Evolutionary conservation across 2,329 filamentous ascomycete genomes (phyloP).

Genomic region (Hysterium pulicare): DNA sequence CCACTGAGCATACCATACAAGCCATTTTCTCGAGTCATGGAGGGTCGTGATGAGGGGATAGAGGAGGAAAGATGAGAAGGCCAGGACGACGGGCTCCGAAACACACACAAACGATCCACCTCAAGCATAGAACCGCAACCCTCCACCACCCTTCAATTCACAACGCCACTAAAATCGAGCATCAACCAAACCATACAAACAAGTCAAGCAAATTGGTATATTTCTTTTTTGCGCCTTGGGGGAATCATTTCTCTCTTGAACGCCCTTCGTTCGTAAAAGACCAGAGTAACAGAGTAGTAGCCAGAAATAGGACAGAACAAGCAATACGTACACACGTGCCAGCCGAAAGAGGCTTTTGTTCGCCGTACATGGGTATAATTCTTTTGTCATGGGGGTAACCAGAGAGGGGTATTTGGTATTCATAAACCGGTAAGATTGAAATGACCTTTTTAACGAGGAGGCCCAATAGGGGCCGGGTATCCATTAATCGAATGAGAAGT

Average conservation of each 20-base stretch:
- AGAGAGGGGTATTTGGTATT: constrained; percentile 34
- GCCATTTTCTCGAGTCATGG: background rate
- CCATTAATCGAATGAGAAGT: constrained; percentile 97
- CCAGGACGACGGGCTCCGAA: background rate
- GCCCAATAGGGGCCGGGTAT: constrained; percentile 90
- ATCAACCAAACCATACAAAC: background rate
- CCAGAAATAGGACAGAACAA: constrained; percentile 14
- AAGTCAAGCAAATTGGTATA: constrained; percentile 38
- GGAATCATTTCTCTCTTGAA: constrained; percentile 17
- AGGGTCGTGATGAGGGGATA: constrained; percentile 3
- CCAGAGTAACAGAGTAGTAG: constrained; percentile 6
- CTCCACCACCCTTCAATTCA: background rate
- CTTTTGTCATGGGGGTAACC: constrained; percentile 30
- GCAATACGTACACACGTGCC: constrained; percentile 25
- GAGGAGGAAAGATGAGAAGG: background rate
- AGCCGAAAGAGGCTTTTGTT: constrained; percentile 34
- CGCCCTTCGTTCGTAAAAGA: constrained; percentile 15
- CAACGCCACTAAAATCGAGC: background rate
- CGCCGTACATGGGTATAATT: constrained; percentile 40
- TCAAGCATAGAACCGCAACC: background rate
- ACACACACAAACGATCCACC: background rate
- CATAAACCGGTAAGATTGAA: constrained; percentile 34
- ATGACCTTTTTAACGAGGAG: constrained; percentile 71
- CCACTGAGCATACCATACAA: background rate
- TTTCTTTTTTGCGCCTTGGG: constrained; percentile 38